Evolutionary conservation across 2,329 filamentous ascomycete genomes (phyloP).

Genomic region (Graphiopsis chlorocephala): DNA sequence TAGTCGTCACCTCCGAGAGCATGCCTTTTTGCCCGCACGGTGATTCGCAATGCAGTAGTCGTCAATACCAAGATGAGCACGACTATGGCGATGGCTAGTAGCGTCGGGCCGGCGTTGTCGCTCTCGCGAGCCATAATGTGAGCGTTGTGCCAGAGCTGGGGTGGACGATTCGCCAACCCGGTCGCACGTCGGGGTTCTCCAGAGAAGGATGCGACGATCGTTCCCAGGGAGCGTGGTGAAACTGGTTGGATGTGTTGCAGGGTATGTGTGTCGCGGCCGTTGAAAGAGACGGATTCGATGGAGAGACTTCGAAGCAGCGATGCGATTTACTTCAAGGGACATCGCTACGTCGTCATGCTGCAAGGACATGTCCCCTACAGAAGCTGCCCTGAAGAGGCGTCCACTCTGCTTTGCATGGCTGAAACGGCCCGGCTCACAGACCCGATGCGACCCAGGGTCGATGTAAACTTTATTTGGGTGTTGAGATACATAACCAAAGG

Average conservation of each 20-base stretch:
- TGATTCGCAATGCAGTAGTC: slow-evolving; percentile 6
- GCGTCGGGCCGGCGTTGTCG: slow-evolving; percentile 13
- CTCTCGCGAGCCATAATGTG: slow-evolving; percentile 4
- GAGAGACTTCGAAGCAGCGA: neutral
- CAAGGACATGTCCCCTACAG: neutral
- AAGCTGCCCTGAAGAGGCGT: neutral
- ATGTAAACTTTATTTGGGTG: neutral
- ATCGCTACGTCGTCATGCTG: neutral
- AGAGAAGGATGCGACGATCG: slow-evolving; percentile 1
- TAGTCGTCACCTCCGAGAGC: slow-evolving; percentile 38
- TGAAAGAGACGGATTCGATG: neutral
- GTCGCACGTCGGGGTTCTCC: neutral
- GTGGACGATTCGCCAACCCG: neutral
- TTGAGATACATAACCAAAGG: neutral
- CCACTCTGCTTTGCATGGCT: neutral
- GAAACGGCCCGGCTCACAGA: neutral
- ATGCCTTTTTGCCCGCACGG: slow-evolving; percentile 1
- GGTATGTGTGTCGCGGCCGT: neutral
- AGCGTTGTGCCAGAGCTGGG: neutral
- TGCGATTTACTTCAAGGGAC: neutral
- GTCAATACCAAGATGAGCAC: slow-evolving; percentile 10
- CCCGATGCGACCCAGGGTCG: neutral
- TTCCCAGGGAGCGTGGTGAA: neutral
- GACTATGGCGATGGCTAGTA: slow-evolving; percentile 11
- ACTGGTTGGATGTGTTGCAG: neutral